A percentile compares a stretch with the other conserved stretches of the same genome.
phyloP scores from a whole-genome alignment of 352 stramenopile species.

The Phytophthora chlamydospora region DNA sequence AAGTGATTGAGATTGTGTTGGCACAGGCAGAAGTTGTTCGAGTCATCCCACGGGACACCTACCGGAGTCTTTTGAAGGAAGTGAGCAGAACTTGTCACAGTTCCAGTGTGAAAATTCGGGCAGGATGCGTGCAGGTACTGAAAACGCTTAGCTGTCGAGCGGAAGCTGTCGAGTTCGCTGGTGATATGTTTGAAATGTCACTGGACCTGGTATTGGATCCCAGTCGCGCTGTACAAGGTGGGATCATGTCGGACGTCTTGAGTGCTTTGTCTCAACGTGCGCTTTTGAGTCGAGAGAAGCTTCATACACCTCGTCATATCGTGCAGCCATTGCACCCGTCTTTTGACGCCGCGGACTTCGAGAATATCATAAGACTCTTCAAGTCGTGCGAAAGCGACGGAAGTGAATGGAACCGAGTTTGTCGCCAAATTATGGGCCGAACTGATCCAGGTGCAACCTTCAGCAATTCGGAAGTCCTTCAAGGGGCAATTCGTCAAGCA shows the following conservation, averaged over 20 bases:
- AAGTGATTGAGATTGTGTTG: constrained; percentile 27
- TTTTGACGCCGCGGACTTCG: constrained; percentile 57
- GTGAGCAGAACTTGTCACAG: constrained; percentile 9
- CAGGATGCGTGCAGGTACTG: constrained; percentile 33
- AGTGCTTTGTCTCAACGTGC: constrained; percentile 21
- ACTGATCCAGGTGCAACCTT: neutral
- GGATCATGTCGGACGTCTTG: constrained; percentile 14
- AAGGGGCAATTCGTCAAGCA: constrained; percentile 50
- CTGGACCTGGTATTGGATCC: constrained; percentile 37
- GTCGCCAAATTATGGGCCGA: constrained; percentile 29
- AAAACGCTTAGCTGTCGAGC: constrained; percentile 19
- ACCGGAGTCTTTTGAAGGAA: constrained; percentile 10
- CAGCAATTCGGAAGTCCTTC: constrained; percentile 33
- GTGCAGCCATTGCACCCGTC: constrained; percentile 26
- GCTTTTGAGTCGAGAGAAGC: constrained; percentile 24
- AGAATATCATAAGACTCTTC: constrained; percentile 47
- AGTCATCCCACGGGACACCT: constrained; percentile 23
- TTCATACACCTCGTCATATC: constrained; percentile 1
- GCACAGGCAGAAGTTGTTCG: constrained; percentile 12
- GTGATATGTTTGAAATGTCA: constrained; percentile 17
- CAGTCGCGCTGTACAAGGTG: constrained; percentile 10
- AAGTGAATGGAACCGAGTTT: constrained; percentile 47
- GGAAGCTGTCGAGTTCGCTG: constrained; percentile 20
- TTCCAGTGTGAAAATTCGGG: constrained; percentile 29
- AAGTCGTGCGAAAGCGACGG: constrained; percentile 29